Base-by-base conservation (phyloP, 1,284 basidiomycete species). In the Ustilago xerochloae region DNA sequence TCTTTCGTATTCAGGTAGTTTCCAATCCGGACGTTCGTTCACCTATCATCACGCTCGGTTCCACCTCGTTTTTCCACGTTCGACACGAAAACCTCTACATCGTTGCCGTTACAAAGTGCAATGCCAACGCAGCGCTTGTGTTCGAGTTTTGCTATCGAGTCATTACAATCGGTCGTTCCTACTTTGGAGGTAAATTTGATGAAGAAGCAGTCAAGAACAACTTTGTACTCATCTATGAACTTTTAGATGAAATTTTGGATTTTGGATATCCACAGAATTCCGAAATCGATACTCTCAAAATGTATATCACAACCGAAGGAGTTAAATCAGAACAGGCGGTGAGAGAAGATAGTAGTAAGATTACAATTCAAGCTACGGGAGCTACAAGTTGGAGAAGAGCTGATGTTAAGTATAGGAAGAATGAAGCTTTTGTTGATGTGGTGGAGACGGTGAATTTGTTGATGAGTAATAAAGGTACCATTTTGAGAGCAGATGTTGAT, bases 231-330 rank as follows among this genome's bases (percentile, higher is more conserved):
- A 68, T 83, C 49, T 82, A 83, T 70, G 81, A 84, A 68, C 65
- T 83, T 22, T 52, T 82, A 10, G 83, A 82, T 35, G 78, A 99
- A 86, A 97, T 98, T 84, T 90, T 93, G 82, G 96, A 99, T 86
- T 99, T 98, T 86, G 96, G 97, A 39, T 99, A 96, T 86, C 96
- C 96, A n/a, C 97, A 99, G 85, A 99, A 97, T 85, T 96, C 94
- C 74, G 96, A 99, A 85, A 94, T 92, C 47, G 95, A 98, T 85
- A 97, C 96, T 5, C 88, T 99, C 46, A 99, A 99, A 86, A 92
- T 93, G 80, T 97, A 97, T 85, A 98, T 99, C 72, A 98, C 96
- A 16, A 98, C 95, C 0, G 96, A 99, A 86, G 94, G 94, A 70
- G 90, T 99, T 57, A 92, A 97, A 75, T 93, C 93, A 2, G 88